Evolutionary conservation across 2,329 filamentous ascomycete genomes (phyloP), one percentile per base, ranked within the genome.

Genomic region (Aspergillus amoenus): DNA sequence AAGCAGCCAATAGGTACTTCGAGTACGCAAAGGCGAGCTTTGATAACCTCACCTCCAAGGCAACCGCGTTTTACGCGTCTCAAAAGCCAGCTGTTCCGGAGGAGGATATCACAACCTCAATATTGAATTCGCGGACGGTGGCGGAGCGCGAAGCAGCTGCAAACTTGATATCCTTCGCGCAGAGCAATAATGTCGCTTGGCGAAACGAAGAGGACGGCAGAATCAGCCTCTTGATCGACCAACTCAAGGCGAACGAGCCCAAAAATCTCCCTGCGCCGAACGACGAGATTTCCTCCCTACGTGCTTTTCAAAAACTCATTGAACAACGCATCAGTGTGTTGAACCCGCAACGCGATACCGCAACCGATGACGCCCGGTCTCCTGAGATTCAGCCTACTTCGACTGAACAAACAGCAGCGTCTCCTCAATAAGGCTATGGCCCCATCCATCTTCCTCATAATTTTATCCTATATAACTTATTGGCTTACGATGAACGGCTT

Each of bases 61-160:
- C 67, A 27, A 59, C 60, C 44, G 64, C 62, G 11, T 72, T 66
- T 32, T 71, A 72, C 32, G 61, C 67, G 27, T 66, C 66, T 24
- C 65, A 67, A 18, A 60, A 60, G 40, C 61, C 64, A 9, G 55
- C 50, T 47, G 18, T 54, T 11, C 46, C 40, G 42, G 60, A 60
- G 42, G 63, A 64, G 24, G 63, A 63, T 46, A 61, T 64, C 15
- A 58, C 62, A 15, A 39, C 58, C 13, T 60, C 58, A 30, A 65
- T 70, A 42, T 46, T 65, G 27, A 64, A 60, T 40, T 68, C 65
- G 17, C 68, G 70, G 24, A 65, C 67, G 13, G 47, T 58, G 7
- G 66, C 66, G 18, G 72, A 74, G 30, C 67, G 66, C 22, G 68
- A 73, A 55, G 72, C 70, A 32, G 67, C 68, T 39, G 58, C 66